phyloP scores from a whole-genome alignment of 2,329 filamentous ascomycete genomes.

The Magnaporthiopsis rhizophila region DNA sequence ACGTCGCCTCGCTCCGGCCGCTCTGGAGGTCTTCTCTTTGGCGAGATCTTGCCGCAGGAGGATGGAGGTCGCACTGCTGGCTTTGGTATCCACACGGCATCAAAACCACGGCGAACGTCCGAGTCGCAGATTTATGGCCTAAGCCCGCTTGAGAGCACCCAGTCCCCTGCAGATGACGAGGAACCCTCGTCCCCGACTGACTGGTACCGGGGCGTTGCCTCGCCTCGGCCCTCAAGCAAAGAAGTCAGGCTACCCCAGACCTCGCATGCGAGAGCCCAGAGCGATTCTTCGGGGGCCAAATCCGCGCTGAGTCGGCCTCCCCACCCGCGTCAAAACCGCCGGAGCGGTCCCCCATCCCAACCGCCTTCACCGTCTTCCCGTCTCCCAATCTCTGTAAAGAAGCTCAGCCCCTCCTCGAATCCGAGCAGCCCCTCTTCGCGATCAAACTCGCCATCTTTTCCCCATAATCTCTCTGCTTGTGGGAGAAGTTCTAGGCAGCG shows the following conservation, averaged over 20 bases:
- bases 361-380: constrained; percentile 25
- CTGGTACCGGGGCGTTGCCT: constrained; percentile 46
- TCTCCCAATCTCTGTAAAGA: constrained; percentile 30
- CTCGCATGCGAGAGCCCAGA: constrained; percentile 46
- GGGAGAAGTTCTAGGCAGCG: constrained; percentile 30
- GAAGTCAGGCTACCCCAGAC: constrained; percentile 19
- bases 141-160: constrained; percentile 37
- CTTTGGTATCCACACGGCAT: constrained; percentile 49
- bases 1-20: constrained; percentile 26
- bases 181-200: constrained; percentile 59
- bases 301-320: neutral
- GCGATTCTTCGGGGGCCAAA: constrained; percentile 38
- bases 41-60: constrained; percentile 60
- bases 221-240: constrained; percentile 15
- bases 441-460: constrained; percentile 45
- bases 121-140: constrained; percentile 59
- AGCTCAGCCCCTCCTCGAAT: constrained; percentile 33
- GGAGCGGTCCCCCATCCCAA: constrained; percentile 10
- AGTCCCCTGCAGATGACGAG: constrained; percentile 42
- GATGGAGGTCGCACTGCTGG: constrained; percentile 43
- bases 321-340: constrained; percentile 2
- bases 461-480: constrained; percentile 33
- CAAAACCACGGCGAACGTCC: constrained; percentile 53
- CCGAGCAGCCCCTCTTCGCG: constrained; percentile 45
- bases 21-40: constrained; percentile 57